Base-by-base conservation (phyloP, 345 rosid genomes). In the Boechera stricta region DNA sequence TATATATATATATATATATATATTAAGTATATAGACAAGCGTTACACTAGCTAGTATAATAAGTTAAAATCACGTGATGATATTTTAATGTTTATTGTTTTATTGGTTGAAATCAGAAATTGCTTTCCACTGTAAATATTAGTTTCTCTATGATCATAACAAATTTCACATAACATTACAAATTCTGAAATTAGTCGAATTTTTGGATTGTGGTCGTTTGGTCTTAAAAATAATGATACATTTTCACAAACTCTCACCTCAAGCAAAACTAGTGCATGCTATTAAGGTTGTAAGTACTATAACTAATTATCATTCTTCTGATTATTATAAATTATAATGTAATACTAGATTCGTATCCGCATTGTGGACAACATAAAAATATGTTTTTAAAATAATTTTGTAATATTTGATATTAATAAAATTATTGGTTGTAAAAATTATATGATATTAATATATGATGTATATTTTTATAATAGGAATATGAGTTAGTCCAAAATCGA, bases 11-110 rank as follows among this genome's bases (percentile, higher is more conserved):
- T 41, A 39, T 10, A 39, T 35, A 4, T 71, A 52, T n/a, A 38
- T 52, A 7, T 28, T 55, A 28, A 32, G 36, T 28, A 9, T 38
- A 44, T 21, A 41, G 29, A 47, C 31, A 71, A 15, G 42, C 60
- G 55, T 49, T 55, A 47, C 44, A 59, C 54, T 24, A n/a, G 39
- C 54, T 24, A 10, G 31, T 39, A 51, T 68, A 28, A 57, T 51
- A 59, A 39, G 49, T 49, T 58, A 75, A 29, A 59, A 39, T 67
- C 28, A 68, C 68, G 62, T 59, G 36, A 49, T 13, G 32, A 39
- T 58, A 31, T 59, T 39, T 60, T 39, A 39, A 4, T 59, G 18
- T 67, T 47, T 12, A 67, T 67, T 59, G 21, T 38, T 58, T 67
- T 18, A 67, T 67, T 38, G 35, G 61, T 67, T 16, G 61, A 49